phyloP scores from a whole-genome alignment of 2,329 filamentous ascomycete species.

The Didymella arachidicola region DNA sequence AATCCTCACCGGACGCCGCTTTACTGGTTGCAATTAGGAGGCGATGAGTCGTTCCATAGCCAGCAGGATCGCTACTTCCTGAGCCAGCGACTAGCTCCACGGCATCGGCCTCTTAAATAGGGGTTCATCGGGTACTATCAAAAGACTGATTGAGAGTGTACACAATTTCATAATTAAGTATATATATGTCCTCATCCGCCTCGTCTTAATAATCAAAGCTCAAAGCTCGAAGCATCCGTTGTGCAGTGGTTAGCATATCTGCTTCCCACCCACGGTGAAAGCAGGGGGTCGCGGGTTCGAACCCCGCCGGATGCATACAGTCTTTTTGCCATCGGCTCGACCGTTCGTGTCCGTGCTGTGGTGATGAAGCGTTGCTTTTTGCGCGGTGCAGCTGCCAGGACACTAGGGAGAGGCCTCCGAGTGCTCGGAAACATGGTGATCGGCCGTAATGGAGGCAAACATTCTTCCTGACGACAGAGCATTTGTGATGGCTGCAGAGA shows the following conservation, averaged over 20 bases:
- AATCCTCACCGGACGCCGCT: background rate
- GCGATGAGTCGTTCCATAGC: background rate
- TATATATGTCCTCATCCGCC: background rate
- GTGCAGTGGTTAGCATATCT: slow-evolving; percentile 52
- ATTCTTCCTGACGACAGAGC: background rate
- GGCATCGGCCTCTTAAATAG: no score
- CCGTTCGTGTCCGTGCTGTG: background rate
- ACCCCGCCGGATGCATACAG: slow-evolving; percentile 22
- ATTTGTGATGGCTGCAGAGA: background rate
- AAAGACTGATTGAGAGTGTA: no score
- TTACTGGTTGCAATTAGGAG: background rate
- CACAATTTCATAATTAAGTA: no score
- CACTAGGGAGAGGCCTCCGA: background rate
- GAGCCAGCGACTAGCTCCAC: background rate
- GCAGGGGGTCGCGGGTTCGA: slow-evolving; percentile 47
- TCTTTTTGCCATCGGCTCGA: background rate
- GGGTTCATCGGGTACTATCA: no score
- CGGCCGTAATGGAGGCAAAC: background rate
- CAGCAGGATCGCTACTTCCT: background rate
- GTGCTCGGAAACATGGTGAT: background rate
- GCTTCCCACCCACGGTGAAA: slow-evolving; percentile 44
- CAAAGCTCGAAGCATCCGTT: slow-evolving; percentile 34
- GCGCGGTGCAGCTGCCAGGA: background rate
- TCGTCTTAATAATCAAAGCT: background rate
- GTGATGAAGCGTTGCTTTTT: background rate